Percentiles rank a stretch among this genome's conserved stretches.
phyloP scores from a whole-genome alignment of 2,329 filamentous ascomycete species.

The Cadophora sp. region DNA sequence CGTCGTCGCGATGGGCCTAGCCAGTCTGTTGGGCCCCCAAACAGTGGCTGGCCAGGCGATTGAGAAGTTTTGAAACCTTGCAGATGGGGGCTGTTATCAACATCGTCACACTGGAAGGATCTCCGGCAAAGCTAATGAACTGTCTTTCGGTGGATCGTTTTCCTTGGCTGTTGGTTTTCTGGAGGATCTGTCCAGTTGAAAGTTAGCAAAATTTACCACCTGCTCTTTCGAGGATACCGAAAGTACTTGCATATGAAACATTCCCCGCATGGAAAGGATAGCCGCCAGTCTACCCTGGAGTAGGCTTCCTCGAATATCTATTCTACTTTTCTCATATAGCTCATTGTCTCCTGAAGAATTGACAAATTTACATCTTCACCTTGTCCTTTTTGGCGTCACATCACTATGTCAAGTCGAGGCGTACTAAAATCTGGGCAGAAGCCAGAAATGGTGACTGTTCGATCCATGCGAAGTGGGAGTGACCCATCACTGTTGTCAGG shows the following conservation, averaged over 20 bases:
- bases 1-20: not conserved
- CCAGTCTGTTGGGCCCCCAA: conserved; percentile 1
- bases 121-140: not conserved
- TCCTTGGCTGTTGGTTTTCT: conserved; percentile 3
- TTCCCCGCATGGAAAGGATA: not conserved
- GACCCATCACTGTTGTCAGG: not conserved
- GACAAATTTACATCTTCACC: not conserved
- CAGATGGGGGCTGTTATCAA: not conserved
- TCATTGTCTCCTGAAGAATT: not conserved
- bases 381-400: not conserved
- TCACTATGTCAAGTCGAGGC: not conserved
- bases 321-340: not conserved
- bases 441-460: not conserved
- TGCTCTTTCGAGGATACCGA: not conserved
- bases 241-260: conserved; percentile 1
- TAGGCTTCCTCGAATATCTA: not conserved
- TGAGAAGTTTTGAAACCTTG: not conserved
- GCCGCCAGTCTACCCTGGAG: not conserved
- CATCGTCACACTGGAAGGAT: not conserved
- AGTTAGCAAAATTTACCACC: not conserved
- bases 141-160: not conserved
- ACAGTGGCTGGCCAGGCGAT: conserved; percentile 10
- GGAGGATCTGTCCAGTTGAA: not conserved
- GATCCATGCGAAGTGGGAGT: not conserved
- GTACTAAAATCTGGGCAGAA: not conserved